A percentile compares a stretch with the other conserved stretches of the same genome.
Evolutionary conservation across 805 yeast genomes (phyloP).

Genomic region (Debaryomyces tyrocola): DNA sequence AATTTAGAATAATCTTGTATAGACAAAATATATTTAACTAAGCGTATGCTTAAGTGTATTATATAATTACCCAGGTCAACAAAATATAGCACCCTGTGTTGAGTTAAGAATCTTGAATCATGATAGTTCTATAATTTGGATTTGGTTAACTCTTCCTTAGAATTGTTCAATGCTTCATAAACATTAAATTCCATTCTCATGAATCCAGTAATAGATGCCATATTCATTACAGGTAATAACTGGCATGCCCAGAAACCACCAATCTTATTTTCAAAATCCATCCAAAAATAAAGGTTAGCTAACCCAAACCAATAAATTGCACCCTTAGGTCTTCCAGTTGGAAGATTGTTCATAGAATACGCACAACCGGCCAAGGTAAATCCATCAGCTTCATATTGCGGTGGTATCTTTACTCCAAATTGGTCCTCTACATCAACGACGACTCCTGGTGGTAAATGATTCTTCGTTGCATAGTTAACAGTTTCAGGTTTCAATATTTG

Average conservation of each 20-base stretch:
- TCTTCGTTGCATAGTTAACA: conserved; percentile 29
- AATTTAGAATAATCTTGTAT: too few relatives aligned
- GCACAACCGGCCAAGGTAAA: conserved; percentile 39
- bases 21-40: not conserved
- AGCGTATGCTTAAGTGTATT: not conserved
- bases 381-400: conserved; percentile 23
- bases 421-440: conserved; percentile 13
- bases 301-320: conserved; percentile 41
- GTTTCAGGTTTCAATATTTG: conserved; percentile 27
- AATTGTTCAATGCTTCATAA: conserved; percentile 17
- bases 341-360: conserved; percentile 17
- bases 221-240: conserved; percentile 34
- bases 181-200: conserved; percentile 24
- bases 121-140: not conserved
- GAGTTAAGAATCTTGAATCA: not conserved
- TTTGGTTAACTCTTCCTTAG: conserved; percentile 3
- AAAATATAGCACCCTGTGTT: not conserved
- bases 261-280: conserved; percentile 35
- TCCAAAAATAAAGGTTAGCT: conserved; percentile 41
- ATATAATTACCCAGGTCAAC: not conserved
- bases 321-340: conserved; percentile 36
- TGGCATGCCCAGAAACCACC: conserved; percentile 44
- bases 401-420: conserved; percentile 12
- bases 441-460: conserved; percentile 33
- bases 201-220: conserved; percentile 15